phyloP scores from a whole-genome alignment of 2,329 filamentous ascomycete genomes.

The Cordyceps militaris region DNA sequence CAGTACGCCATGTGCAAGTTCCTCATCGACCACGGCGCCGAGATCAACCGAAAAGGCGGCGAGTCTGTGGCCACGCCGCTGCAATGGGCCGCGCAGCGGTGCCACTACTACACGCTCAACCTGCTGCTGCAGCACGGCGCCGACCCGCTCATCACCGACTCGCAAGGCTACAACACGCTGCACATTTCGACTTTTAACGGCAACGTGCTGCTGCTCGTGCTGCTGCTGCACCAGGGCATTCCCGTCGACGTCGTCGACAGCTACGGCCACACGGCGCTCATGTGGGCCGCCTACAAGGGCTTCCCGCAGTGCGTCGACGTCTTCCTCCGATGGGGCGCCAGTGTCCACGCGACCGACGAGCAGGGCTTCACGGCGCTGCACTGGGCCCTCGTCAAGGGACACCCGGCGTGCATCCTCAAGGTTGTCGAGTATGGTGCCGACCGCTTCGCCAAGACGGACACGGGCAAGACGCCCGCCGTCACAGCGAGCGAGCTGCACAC shows the following conservation, averaged over 20 bases:
- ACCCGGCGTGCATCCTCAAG: conserved; percentile 81
- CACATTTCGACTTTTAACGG: conserved; percentile 97
- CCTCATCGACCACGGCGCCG: conserved; percentile 74
- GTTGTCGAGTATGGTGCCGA: conserved; percentile 93
- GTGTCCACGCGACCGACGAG: conserved; percentile 83
- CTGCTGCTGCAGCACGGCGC: conserved; percentile 86
- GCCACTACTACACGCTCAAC: conserved; percentile 94
- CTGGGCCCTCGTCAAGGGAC: conserved; percentile 94
- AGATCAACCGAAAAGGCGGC: conserved; percentile 92
- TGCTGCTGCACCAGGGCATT: conserved; percentile 91
- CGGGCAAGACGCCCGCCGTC: conserved; percentile 81
- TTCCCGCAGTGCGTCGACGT: conserved; percentile 87
- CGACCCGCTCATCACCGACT: conserved; percentile 84
- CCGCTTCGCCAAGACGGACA: conserved; percentile 79
- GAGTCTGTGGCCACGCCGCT: conserved; percentile 90
- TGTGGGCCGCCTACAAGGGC: conserved; percentile 99
- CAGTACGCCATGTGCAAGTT: conserved; percentile 97
- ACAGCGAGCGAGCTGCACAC: conserved; percentile 91
- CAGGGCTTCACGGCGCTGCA: conserved; percentile 91
- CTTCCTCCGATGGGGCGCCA: conserved; percentile 90
- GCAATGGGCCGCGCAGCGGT: conserved; percentile 94
- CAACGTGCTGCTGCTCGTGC: conserved; percentile 80
- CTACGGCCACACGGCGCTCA: conserved; percentile 87
- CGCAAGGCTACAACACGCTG: conserved; percentile 95
- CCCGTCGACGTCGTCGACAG: conserved; percentile 85